A percentile compares a stretch with the other conserved stretches of the same genome.
These are phyloP conservation scores for Capsella rubella DNA, from an alignment of 441 rosid species.

Conservation along the genomic window DNA sequence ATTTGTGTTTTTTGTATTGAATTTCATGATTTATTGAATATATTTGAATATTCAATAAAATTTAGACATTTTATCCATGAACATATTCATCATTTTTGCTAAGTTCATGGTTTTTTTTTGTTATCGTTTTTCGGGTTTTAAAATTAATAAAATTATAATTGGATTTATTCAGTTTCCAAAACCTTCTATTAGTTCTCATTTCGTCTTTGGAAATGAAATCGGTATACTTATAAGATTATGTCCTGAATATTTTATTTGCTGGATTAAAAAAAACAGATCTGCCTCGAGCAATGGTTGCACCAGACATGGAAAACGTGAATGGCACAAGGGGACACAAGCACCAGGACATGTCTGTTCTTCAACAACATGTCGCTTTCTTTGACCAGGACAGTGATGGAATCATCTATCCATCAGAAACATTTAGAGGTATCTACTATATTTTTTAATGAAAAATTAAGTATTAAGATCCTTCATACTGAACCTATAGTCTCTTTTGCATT, in stretches of 20 bases:
- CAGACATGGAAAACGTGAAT: conserved; percentile 51
- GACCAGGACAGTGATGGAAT: conserved; percentile 52
- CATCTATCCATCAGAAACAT: conserved; percentile 53
- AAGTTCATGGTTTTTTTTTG: too few relatives aligned
- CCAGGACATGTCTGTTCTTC: conserved; percentile 55
- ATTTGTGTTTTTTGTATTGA: too few relatives aligned
- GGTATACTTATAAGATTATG: neutral
- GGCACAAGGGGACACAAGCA: conserved; percentile 57
- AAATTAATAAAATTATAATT: too few relatives aligned
- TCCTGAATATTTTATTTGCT: conserved; percentile 11
- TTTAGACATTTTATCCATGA: too few relatives aligned
- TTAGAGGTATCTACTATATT: conserved; percentile 36
- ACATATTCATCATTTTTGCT: too few relatives aligned
- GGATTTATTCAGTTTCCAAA: too few relatives aligned
- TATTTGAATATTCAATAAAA: too few relatives aligned
- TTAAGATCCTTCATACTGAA: neutral
- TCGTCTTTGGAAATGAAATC: too few relatives aligned
- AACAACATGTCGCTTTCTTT: conserved; percentile 54
- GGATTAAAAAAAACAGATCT: conserved; percentile 35
- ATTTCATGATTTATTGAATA: too few relatives aligned
- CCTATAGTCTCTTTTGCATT: neutral
- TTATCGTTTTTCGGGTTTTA: too few relatives aligned
- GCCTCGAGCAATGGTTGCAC: conserved; percentile 51
- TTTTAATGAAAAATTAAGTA: neutral
- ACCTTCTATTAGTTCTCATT: too few relatives aligned